Conservation (phyloP, 2,329 filamentous ascomycete genomes). For the Colletotrichum musae region DNA sequence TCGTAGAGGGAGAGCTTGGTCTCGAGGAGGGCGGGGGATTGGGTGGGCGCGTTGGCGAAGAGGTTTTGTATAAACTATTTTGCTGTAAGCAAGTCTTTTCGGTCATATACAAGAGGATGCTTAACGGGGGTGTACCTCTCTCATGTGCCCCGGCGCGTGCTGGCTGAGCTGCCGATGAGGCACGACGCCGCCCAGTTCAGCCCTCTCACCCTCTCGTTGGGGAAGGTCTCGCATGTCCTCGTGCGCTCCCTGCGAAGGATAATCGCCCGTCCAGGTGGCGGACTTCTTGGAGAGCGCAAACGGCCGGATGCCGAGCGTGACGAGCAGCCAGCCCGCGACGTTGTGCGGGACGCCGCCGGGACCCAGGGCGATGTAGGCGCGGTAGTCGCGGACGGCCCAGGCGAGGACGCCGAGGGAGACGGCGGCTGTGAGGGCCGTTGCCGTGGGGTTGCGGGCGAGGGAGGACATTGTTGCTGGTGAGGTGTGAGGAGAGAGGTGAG, state of each 20-base stretch:
- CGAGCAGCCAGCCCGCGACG: constrained; percentile 55
- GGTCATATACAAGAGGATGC: too few relatives aligned
- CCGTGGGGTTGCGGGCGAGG: too few relatives aligned
- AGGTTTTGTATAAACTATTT: constrained; percentile 31
- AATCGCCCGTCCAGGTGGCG: constrained; percentile 30
- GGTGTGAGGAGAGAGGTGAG: too few relatives aligned
- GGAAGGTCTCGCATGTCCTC: constrained; percentile 13
- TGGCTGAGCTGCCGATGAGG: constrained; percentile 38
- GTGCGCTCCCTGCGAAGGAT: constrained; percentile 20
- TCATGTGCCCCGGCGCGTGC: constrained; percentile 35
- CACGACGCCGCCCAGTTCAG: constrained; percentile 28
- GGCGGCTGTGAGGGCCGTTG: constrained; percentile 3
- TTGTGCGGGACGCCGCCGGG: constrained; percentile 61
- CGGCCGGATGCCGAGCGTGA: constrained; percentile 33
- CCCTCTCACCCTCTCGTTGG: constrained; percentile 1
- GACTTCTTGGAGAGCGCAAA: constrained; percentile 25
- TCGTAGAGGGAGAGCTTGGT: constrained; percentile 50
- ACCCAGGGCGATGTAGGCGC: constrained; percentile 57
- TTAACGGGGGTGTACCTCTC: too few relatives aligned
- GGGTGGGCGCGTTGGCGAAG: constrained; percentile 38
- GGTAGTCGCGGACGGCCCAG: constrained; percentile 49
- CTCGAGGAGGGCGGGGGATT: constrained; percentile 49
- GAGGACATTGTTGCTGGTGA: too few relatives aligned
- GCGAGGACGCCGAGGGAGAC: constrained; percentile 4
- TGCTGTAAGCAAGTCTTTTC: too few relatives aligned